These are phyloP conservation scores for Boletus insuetus DNA, from an alignment of 768 basidiomycete genomes.

Conservation along the genomic window DNA sequence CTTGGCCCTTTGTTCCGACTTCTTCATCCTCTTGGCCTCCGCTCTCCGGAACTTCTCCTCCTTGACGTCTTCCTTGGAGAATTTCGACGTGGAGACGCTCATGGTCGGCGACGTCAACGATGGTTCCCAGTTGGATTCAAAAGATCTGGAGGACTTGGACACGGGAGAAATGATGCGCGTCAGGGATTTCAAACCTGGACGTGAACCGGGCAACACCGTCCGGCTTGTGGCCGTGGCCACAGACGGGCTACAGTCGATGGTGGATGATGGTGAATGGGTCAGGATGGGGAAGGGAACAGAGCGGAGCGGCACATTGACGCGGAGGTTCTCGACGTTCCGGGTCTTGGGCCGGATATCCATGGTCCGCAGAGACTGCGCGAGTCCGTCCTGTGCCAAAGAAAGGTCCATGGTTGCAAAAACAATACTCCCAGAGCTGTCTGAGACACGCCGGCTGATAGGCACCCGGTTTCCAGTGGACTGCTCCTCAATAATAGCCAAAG, in stretches of 20 bases:
- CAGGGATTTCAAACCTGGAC: constrained; percentile 18
- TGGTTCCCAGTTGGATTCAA: constrained; percentile 4
- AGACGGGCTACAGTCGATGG: constrained; percentile 4
- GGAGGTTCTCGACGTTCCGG: constrained; percentile 30
- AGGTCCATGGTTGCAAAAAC: constrained; percentile 20
- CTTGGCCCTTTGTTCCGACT: constrained; percentile 39
- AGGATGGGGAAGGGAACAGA: constrained; percentile 16
- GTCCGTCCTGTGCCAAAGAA: constrained; percentile 21
- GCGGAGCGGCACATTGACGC: constrained; percentile 28
- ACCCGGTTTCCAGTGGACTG: constrained; percentile 20
- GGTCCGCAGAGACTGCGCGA: neutral
- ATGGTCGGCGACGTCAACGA: constrained; percentile 19
- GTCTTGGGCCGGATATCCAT: constrained; percentile 19
- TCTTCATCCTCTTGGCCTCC: constrained; percentile 42
- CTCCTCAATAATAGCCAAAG: constrained; percentile 42
- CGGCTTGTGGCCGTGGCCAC: neutral
- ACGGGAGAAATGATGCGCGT: constrained; percentile 28
- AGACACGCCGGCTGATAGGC: constrained; percentile 5
- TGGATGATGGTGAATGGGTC: constrained; percentile 15
- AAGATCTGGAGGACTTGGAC: constrained; percentile 14
- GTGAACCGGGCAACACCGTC: neutral
- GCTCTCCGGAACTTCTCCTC: constrained; percentile 45
- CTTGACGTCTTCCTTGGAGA: constrained; percentile 24
- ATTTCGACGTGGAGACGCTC: constrained; percentile 8
- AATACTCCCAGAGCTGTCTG: constrained; percentile 22